Evolutionary conservation across 2,329 filamentous ascomycete genomes (phyloP), one percentile per base, ranked within the genome.

Genomic region (Pyricularia grisea): DNA sequence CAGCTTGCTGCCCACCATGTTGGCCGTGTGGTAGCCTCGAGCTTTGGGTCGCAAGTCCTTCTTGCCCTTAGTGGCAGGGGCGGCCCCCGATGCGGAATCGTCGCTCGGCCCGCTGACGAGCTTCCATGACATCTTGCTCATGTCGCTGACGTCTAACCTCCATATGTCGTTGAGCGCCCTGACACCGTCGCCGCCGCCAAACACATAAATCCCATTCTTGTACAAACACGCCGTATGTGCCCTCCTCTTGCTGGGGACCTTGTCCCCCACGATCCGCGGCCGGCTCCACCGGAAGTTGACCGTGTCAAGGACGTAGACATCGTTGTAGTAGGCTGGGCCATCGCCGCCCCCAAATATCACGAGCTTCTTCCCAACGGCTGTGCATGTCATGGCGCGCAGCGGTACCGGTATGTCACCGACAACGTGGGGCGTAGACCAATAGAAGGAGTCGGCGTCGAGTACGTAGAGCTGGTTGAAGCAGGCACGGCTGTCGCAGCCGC

Each of bases 381-480:
- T 91, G 75, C 87, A 90, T 6, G 89, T 91, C 89, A 91, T 91
- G 72, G 89, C 89, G 58, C 89, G 83, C 71, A 91, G 79, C 17
- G 88, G 88, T 69, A 86, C 82, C 14, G 89, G 89, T 7, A 89
- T 81, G 12, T 90, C 88, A 71, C 89, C 89, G 12, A 85, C 83
- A 30, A 90, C 87, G 72, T 84, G 81, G n/a, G 89, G 89, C 70
- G 82, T 80, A 36, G 86, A 89, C 87, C 89, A 91, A 77, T 90
- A 86, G 77, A 90, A 91, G 33, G 88, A 84, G 77, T 91, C 89
- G 66, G 88, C 88, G 74, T 91, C 89, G 67, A 91, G 80, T 20
- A 91, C 87, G 75, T 90, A 90, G 64, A 91, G 77, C 74, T 89
- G 86, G 77, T 90, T 90, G 78, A 91, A 91, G 78, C 89, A 91